Conservation (phyloP, 805 yeast species). For the Hanseniaspora guilliermondii region DNA sequence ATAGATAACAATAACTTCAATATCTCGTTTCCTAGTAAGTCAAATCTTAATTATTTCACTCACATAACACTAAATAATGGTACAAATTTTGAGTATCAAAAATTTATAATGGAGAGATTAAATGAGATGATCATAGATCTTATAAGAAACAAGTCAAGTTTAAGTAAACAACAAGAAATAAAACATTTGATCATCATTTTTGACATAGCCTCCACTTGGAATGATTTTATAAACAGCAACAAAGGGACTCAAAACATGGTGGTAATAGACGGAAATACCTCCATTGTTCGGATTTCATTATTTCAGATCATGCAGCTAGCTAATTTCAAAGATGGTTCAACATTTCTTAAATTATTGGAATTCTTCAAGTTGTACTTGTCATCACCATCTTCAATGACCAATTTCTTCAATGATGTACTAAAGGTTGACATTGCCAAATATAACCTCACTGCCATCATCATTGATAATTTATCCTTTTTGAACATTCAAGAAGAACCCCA, state of each 20-base stretch:
- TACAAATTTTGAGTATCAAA: neutral
- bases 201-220: conserved; percentile 3
- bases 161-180: neutral
- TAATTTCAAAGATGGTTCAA: neutral
- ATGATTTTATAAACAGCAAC: neutral
- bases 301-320: neutral
- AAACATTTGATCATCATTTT: neutral
- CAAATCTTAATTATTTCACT: neutral
- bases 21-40: neutral
- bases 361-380: neutral
- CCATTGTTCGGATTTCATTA: neutral
- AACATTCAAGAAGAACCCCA: conserved; percentile 1
- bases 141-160: neutral
- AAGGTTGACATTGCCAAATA: neutral
- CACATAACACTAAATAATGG: neutral
- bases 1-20: neutral
- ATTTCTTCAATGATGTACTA: neutral
- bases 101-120: neutral
- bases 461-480: neutral
- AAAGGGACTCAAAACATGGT: neutral
- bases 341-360: neutral
- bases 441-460: neutral
- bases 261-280: neutral
- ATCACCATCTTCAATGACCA: neutral
- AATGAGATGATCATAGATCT: neutral